phyloP scores from a whole-genome alignment of 768 basidiomycete species.

The Lactarius psammicola region DNA sequence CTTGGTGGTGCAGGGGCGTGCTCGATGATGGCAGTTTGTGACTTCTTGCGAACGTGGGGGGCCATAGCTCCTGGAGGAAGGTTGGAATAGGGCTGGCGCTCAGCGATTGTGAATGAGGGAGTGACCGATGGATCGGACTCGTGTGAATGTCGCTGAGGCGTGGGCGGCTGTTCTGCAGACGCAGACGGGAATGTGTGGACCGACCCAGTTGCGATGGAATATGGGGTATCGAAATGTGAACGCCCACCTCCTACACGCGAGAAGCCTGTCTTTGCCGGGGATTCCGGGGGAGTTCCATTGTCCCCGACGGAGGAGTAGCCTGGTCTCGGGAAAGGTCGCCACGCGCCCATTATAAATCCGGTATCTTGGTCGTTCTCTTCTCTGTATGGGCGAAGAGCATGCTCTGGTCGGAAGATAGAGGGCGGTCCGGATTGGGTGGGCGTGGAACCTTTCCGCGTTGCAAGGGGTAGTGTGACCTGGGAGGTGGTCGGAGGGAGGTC shows the following conservation, averaged over 20 bases:
- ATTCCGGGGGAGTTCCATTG: constrained; percentile 31
- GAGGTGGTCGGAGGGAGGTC: constrained; percentile 22
- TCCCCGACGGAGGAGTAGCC: constrained; percentile 48
- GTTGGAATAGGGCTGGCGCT: constrained; percentile 33
- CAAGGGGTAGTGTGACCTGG: constrained; percentile 22
- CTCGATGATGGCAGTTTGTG: constrained; percentile 84
- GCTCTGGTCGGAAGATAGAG: constrained; percentile 76
- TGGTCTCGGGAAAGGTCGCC: constrained; percentile 68
- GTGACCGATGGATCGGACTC: constrained; percentile 28
- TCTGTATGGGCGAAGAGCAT: constrained; percentile 69
- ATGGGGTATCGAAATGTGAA: constrained; percentile 82
- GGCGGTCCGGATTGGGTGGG: constrained; percentile 56
- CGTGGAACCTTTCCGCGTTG: constrained; percentile 33
- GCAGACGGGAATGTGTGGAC: constrained; percentile 49
- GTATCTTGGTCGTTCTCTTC: constrained; percentile 79
- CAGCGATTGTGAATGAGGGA: constrained; percentile 26
- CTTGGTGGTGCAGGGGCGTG: constrained; percentile 39
- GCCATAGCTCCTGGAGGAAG: constrained; percentile 64
- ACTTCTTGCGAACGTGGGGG: constrained; percentile 72
- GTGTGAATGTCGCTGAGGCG: constrained; percentile 17
- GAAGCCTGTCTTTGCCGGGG: constrained; percentile 59
- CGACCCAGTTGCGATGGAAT: constrained; percentile 58
- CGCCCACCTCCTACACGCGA: constrained; percentile 84
- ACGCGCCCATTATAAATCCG: constrained; percentile 93
- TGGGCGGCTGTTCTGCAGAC: constrained; percentile 48